phyloP scores from a whole-genome alignment of 345 rosid species.

The Eucalyptus erythrocorys region DNA sequence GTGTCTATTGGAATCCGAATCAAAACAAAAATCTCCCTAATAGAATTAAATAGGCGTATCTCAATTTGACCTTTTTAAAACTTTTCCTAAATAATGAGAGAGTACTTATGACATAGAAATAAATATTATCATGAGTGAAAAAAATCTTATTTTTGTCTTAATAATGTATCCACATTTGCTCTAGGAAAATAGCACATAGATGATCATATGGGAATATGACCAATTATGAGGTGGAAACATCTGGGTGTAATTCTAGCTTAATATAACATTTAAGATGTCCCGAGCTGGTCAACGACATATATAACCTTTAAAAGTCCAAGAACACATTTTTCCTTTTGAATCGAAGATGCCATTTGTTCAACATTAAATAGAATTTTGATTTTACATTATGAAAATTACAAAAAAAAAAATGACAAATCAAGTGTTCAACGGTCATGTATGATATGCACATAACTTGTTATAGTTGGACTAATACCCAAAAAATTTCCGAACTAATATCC shows the following conservation, averaged over 20 bases:
- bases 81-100: neutral
- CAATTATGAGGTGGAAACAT: neutral
- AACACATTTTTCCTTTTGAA: neutral
- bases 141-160: neutral
- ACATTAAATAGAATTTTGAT: neutral
- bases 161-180: neutral
- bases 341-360: no score
- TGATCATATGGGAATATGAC: neutral
- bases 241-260: neutral
- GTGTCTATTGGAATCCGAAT: neutral
- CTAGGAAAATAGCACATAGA: accelerated
- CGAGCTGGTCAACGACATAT: neutral
- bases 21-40: neutral
- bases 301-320: neutral
- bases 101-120: neutral
- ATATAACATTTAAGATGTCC: neutral
- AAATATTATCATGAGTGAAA: neutral
- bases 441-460: neutral
- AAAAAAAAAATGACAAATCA: neutral
- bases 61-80: neutral
- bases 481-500: neutral
- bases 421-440: neutral
- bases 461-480: neutral
- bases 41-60: neutral
- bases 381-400: no score